Evolutionary conservation across 2,329 filamentous ascomycete genomes (phyloP).

Genomic region (Teratosphaeria zuluensis): DNA sequence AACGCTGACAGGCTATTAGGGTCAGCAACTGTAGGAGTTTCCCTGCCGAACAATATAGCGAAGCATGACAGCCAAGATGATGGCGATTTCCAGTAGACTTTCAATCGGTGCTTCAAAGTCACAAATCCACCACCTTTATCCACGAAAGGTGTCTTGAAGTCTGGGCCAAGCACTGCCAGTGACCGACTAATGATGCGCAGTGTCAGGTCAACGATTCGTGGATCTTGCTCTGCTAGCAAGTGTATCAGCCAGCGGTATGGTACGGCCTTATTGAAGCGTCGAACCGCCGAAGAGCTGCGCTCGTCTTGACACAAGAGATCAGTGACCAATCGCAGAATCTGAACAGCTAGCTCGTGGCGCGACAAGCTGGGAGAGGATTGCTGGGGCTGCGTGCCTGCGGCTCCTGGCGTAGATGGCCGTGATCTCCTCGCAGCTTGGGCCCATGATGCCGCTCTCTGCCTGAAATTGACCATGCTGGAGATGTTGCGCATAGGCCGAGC

Average conservation of each 20-base stretch:
- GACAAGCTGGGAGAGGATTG: slow-evolving; percentile 9
- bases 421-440: slow-evolving; percentile 14
- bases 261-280: slow-evolving; percentile 83
- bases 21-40: slow-evolving; percentile 60
- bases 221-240: slow-evolving; percentile 75
- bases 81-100: slow-evolving; percentile 79
- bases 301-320: slow-evolving; percentile 17
- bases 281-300: slow-evolving; percentile 12
- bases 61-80: slow-evolving; percentile 82
- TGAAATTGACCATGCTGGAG: slow-evolving; percentile 17
- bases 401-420: slow-evolving; percentile 18
- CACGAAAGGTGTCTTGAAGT: slow-evolving; percentile 77
- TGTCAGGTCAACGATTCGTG: slow-evolving; percentile 70
- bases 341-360: slow-evolving; percentile 21
- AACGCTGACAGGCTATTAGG: slow-evolving; percentile 64
- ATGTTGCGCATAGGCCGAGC: slow-evolving; percentile 14
- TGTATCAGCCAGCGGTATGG: slow-evolving; percentile 78
- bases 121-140: slow-evolving; percentile 80
- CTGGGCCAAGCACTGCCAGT: slow-evolving; percentile 68
- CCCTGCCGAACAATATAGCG: slow-evolving; percentile 75
- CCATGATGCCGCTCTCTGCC: slow-evolving; percentile 21
- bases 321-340: slow-evolving; percentile 18
- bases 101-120: slow-evolving; percentile 73
- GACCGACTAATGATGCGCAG: slow-evolving; percentile 75
- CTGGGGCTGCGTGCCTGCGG: slow-evolving; percentile 1